These are phyloP conservation scores for Aspergillus conjunctus DNA, from an alignment of 495 filamentous ascomycete genomes.

Conservation along the genomic window DNA sequence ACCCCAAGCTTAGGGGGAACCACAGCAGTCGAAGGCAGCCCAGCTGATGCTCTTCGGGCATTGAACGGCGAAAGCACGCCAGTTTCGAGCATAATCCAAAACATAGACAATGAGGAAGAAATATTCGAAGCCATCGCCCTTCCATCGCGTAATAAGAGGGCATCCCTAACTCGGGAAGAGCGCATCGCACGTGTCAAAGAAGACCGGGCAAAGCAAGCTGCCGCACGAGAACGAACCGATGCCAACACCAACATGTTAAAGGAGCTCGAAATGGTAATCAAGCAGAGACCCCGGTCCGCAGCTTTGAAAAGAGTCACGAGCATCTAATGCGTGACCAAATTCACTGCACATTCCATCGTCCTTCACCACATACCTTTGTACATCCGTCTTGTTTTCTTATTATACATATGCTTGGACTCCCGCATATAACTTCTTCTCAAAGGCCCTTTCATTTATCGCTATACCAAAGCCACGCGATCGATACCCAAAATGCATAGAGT, in stretches of 20 bases:
- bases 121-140: constrained; percentile 88
- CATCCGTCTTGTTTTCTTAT: background rate
- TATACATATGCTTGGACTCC: constrained; percentile 15
- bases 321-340: constrained; percentile 33
- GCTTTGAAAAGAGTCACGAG: constrained; percentile 53
- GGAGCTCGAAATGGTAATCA: constrained; percentile 88
- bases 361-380: constrained; percentile 14
- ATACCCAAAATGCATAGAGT: constrained; percentile 48
- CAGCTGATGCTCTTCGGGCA: constrained; percentile 72
- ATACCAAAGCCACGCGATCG: constrained; percentile 28
- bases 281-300: constrained; percentile 59
- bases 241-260: constrained; percentile 85
- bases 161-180: constrained; percentile 80
- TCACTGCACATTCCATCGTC: background rate
- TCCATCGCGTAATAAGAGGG: constrained; percentile 64
- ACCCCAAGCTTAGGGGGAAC: constrained; percentile 77
- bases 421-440: constrained; percentile 15
- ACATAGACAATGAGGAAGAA: constrained; percentile 66
- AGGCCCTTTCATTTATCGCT: constrained; percentile 5
- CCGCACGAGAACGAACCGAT: constrained; percentile 68
- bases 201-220: constrained; percentile 71
- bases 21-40: constrained; percentile 83
- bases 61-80: constrained; percentile 64
- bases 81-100: constrained; percentile 34
- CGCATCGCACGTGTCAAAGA: constrained; percentile 86